Percentiles rank a stretch among this genome's conserved stretches.
These are phyloP conservation scores for Pisolithus thermaeus DNA, from an alignment of 1,284 basidiomycete species.

Conservation along the genomic window DNA sequence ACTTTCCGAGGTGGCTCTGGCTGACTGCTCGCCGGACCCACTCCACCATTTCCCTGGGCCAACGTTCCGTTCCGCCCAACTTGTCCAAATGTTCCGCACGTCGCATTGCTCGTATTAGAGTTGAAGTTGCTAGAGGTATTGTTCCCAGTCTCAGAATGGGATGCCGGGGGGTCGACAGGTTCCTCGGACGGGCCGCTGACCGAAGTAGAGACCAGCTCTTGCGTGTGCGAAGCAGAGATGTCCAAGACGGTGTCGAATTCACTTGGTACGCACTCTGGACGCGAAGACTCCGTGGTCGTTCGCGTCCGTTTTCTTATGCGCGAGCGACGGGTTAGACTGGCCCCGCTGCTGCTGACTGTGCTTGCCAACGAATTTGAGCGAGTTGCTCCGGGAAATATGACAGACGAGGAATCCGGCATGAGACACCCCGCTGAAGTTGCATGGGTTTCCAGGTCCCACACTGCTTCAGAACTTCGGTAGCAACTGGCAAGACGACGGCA, in stretches of 20 bases:
- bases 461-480: slow-evolving; percentile 5
- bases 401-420: slow-evolving; percentile 27
- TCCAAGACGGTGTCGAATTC: slow-evolving; percentile 21
- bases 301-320: slow-evolving; percentile 28
- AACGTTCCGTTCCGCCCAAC: slow-evolving; percentile 9
- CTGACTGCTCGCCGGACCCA: slow-evolving; percentile 7
- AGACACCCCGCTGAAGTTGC: slow-evolving; percentile 13
- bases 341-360: slow-evolving; percentile 33
- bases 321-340: slow-evolving; percentile 28
- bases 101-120: slow-evolving; percentile 21
- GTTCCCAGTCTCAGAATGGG: slow-evolving; percentile 9
- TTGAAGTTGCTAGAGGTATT: slow-evolving; percentile 7
- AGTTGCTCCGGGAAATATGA: slow-evolving; percentile 25
- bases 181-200: slow-evolving; percentile 9
- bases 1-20: slow-evolving; percentile 6
- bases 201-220: slow-evolving; percentile 1
- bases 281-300: slow-evolving; percentile 18
- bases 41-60: slow-evolving; percentile 1
- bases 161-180: slow-evolving; percentile 5
- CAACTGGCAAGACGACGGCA: slow-evolving; percentile 10
- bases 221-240: slow-evolving; percentile 22
- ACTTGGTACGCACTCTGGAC: slow-evolving; percentile 14
- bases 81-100: slow-evolving; percentile 24
- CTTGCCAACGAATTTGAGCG: slow-evolving; percentile 41
- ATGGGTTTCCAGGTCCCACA: slow-evolving; percentile 16